Evolutionary conservation across 2,329 filamentous ascomycete species (phyloP), one percentile per base, ranked within the genome.

Genomic region (Spiromastix sp.): DNA sequence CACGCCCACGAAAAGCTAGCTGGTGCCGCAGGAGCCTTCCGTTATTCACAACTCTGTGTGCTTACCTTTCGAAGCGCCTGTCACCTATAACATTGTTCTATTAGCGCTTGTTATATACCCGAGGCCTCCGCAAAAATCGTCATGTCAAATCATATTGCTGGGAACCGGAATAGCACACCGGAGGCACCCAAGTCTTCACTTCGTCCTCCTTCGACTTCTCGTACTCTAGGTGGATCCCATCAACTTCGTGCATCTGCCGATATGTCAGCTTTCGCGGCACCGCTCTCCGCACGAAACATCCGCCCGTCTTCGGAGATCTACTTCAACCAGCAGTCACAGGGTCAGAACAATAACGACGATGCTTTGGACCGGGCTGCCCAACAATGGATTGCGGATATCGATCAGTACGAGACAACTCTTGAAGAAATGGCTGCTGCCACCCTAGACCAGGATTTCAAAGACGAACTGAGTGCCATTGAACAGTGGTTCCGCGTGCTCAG

Each of bases 351-450:
- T 48, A 64, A 74, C 13, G 87, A 95, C 43, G 91, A 96, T 60
- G 77, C 82, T 7, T 79, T 91, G 59, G 91, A 96, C 59, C 89
- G 87, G 62, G 83, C 89, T 45, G 86, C 89, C 33, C 87, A 95
- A 66, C 87, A 98, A 63, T 98, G 91, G 91, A 89, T 98, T 51
- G 86, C 89, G 37, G 91, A 98, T 53, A 96, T 98, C 48, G 91
- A 98, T 57, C 89, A 96, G 60, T 95, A 95, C 54, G 91, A 98
- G 69, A 93, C 80, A n/a, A 98, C 91, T 1, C 64, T 98, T 52
- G 91, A 96, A 62, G 91, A 98, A 59, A 98, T 98, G 91, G 91
- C 91, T 28, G 87, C 89, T 20, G 91, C 91, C 18, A 96, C 91
- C n/a, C 70, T 96, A 36, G 91, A 98, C 57, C 91, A 98, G 67